These are phyloP conservation scores for Alternaria panax DNA, from an alignment of 2,329 filamentous ascomycete genomes.

Conservation along the genomic window DNA sequence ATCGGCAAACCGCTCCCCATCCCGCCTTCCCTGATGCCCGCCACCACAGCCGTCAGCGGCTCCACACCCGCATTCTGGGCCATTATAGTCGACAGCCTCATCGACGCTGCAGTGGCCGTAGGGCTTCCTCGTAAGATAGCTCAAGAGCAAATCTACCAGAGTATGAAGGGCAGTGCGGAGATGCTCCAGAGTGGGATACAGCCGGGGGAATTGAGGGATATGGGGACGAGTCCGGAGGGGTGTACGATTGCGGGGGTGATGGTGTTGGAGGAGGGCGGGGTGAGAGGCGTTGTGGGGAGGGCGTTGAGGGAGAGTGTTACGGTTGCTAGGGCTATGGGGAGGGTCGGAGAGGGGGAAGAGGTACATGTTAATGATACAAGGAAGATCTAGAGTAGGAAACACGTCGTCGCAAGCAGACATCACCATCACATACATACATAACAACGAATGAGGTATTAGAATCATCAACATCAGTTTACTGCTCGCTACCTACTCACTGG, in stretches of 20 bases:
- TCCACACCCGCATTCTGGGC: conserved; percentile 46
- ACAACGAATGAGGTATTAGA: background rate
- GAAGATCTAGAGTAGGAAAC: background rate
- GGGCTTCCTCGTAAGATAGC: conserved; percentile 35
- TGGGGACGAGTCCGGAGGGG: conserved; percentile 41
- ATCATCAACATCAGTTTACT: conserved; percentile 12
- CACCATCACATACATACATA: background rate
- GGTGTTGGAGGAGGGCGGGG: conserved; percentile 43
- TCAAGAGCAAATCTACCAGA: conserved; percentile 42
- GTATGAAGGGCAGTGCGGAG: conserved; percentile 40
- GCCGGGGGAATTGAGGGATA: conserved; percentile 37
- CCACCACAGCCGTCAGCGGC: conserved; percentile 39
- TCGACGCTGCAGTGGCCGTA: conserved; percentile 42
- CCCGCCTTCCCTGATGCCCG: conserved; percentile 33
- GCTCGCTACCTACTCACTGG: conserved; percentile 13
- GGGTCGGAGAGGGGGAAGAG: conserved; percentile 19
- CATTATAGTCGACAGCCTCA: conserved; percentile 41
- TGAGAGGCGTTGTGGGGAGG: conserved; percentile 36
- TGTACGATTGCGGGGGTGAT: conserved; percentile 47
- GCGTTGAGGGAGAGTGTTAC: conserved; percentile 59
- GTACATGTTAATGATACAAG: conserved; percentile 55
- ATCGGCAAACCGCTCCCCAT: conserved; percentile 35
- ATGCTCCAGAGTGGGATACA: conserved; percentile 43
- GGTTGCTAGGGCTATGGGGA: conserved; percentile 54
- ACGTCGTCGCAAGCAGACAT: background rate